A percentile compares a stretch with the other conserved stretches of the same genome.
phyloP scores from a whole-genome alignment of 2,329 filamentous ascomycete genomes.

The Lasiodiplodia citricola region DNA sequence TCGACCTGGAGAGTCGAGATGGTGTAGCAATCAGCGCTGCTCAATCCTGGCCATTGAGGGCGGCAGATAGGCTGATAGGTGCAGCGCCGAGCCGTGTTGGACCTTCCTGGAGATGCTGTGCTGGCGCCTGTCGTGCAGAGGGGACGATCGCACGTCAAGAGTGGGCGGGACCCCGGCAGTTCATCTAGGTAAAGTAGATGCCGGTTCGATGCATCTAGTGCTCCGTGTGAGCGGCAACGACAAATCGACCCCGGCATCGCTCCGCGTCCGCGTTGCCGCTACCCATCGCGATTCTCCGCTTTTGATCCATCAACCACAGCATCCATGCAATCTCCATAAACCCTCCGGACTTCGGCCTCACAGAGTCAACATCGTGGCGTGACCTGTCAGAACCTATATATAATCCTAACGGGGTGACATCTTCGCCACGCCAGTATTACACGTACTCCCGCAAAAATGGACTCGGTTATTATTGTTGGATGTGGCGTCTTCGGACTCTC shows the following conservation, averaged over 20 bases:
- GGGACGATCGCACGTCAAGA: slow-evolving; percentile 20
- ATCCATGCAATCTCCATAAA: background rate
- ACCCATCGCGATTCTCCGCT: slow-evolving; percentile 10
- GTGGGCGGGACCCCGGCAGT: background rate
- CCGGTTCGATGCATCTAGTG: background rate
- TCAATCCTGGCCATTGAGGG: background rate
- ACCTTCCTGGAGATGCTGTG: background rate
- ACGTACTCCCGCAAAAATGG: background rate
- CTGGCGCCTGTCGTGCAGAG: background rate
- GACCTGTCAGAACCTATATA: background rate
- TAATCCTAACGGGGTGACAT: background rate
- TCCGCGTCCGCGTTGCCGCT: background rate
- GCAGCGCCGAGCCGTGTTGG: slow-evolving; percentile 15
- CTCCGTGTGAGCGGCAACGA: background rate
- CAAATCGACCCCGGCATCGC: background rate
- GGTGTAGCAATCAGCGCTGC: background rate
- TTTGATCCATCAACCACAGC: background rate
- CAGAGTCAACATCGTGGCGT: background rate
- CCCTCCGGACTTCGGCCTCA: background rate
- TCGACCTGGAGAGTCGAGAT: background rate
- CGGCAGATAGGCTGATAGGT: slow-evolving; percentile 10
- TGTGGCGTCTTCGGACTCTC: slow-evolving; percentile 24
- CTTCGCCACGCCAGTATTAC: background rate
- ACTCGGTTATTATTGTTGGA: slow-evolving; percentile 18
- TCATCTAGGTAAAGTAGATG: background rate